Conservation (phyloP, 148 eudicot species). For the Diospyros lotus region DNA sequence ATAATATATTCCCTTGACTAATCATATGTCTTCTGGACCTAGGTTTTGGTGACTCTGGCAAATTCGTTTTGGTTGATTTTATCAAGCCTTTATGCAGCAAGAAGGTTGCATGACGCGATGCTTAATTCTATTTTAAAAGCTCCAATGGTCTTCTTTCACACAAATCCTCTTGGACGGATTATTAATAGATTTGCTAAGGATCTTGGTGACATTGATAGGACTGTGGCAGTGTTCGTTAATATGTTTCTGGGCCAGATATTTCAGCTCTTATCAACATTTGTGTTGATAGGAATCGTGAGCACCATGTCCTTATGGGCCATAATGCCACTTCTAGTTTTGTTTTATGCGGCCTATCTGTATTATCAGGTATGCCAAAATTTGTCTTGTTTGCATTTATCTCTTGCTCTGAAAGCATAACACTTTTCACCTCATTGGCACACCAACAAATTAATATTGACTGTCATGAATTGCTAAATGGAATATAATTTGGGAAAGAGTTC, state of each 20-base stretch:
- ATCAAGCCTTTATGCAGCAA: conserved; percentile 91
- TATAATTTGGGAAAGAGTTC: background rate
- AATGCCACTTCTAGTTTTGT: conserved; percentile 88
- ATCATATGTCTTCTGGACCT: conserved; percentile 17
- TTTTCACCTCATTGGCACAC: background rate
- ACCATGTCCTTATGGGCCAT: conserved; percentile 97
- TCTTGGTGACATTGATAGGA: conserved; percentile 84
- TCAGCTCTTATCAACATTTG: conserved; percentile 89
- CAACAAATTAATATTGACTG: background rate
- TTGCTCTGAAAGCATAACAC: background rate
- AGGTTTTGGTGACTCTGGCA: conserved; percentile 71
- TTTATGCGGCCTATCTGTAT: conserved; percentile 83
- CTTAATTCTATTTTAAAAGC: conserved; percentile 82
- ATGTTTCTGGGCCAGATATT: conserved; percentile 80
- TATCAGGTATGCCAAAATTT: conserved; percentile 65
- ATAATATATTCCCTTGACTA: background rate
- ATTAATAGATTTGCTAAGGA: conserved; percentile 97
- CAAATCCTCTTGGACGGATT: conserved; percentile 91
- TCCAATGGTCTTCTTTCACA: conserved; percentile 95
- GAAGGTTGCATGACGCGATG: conserved; percentile 85
- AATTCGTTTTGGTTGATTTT: conserved; percentile 89
- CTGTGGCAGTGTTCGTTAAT: conserved; percentile 69
- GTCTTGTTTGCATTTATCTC: conserved; percentile 3
- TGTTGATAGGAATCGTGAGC: conserved; percentile 90
- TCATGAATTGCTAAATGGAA: background rate